Percentiles rank a stretch among this genome's conserved stretches.
Conservation (phyloP, 495 filamentous ascomycete species). For the Xylaria flabelliformis region DNA sequence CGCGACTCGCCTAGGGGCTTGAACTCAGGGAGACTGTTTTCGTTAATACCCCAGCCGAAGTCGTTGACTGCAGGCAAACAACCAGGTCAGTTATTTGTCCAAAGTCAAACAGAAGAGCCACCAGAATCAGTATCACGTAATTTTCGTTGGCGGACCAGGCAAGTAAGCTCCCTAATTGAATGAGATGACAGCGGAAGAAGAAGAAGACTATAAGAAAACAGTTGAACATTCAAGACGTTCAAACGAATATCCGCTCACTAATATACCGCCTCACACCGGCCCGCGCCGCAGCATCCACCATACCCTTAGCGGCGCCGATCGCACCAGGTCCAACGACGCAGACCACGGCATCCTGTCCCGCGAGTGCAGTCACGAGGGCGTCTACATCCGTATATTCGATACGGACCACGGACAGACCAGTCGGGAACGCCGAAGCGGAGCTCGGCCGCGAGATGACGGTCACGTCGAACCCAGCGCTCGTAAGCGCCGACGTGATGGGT, state of each 20-base stretch:
- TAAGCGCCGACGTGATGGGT: constrained; percentile 54
- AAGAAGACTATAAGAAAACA: background rate
- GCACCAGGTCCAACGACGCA: constrained; percentile 42
- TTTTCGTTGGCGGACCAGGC: background rate
- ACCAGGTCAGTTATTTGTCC: background rate
- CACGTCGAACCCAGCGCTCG: constrained; percentile 53
- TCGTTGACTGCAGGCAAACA: constrained; percentile 46
- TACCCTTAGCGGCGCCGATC: constrained; percentile 40
- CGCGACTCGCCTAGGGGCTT: constrained; percentile 30
- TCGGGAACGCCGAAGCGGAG: constrained; percentile 40
- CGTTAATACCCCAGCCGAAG: constrained; percentile 56
- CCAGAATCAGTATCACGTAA: background rate
- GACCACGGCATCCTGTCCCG: constrained; percentile 55
- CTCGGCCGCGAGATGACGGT: constrained; percentile 54
- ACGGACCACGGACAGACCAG: constrained; percentile 41
- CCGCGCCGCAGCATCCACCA: constrained; percentile 59
- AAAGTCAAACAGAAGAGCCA: background rate
- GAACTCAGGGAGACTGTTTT: constrained; percentile 32
- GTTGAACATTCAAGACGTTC: background rate
- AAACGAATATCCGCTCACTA: constrained; percentile 6
- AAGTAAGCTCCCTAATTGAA: background rate
- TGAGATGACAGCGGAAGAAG: background rate
- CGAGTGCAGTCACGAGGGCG: constrained; percentile 44
- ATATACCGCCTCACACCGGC: constrained; percentile 59
- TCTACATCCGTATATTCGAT: constrained; percentile 53